Base-by-base conservation (phyloP, 2,329 filamentous ascomycete species). In the Claviceps africana region DNA sequence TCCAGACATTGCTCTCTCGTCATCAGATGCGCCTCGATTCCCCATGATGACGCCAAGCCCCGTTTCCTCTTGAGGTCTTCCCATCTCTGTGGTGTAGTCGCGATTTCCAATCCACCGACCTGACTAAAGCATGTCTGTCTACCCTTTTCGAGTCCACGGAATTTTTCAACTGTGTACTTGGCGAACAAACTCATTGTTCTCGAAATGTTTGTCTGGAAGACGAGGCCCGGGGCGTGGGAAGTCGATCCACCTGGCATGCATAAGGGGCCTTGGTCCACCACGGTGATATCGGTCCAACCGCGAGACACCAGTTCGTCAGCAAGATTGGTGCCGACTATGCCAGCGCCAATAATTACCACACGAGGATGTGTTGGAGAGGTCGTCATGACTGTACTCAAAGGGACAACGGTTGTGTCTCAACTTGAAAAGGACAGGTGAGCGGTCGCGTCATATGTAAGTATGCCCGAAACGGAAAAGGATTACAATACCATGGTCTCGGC, bases 201-300 rank as follows among this genome's bases (percentile, higher is more conserved):
- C 47, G 74, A 78, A 1, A 68, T 62, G 49, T 77, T 82, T 8
- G 77, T 82, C 60, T 83, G 79, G 58, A 82, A 83, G 0, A 83
- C 79, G 3, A 83, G 70, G 0, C 80, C 80, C 0, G 80, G 80
- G 4, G 80, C 80, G 56, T 83, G 80, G 7, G 79, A 83, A 7
- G 81, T 83, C 30, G 81, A 83, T 45, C 80, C 80, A 28, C 81
- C 80, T 0, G 80, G 80, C 72, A 83, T 76, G 53, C 70, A 66
- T 56, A 83, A 62, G 2, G 80, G 80, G 0, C 80, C 80, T 62
- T 83, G 80, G 56, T 83, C 80, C 56, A 83, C 66, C 48, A 83
- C 79, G 19, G 79, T 83, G 62, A 83, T 79, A 62, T 82, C 65
- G 51, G 62, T 73, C 79, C 80, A 83, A 68, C 81, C 81, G 59